Conservation (phyloP, 2,329 filamentous ascomycete species). For the Talaromyces pinophilus region DNA sequence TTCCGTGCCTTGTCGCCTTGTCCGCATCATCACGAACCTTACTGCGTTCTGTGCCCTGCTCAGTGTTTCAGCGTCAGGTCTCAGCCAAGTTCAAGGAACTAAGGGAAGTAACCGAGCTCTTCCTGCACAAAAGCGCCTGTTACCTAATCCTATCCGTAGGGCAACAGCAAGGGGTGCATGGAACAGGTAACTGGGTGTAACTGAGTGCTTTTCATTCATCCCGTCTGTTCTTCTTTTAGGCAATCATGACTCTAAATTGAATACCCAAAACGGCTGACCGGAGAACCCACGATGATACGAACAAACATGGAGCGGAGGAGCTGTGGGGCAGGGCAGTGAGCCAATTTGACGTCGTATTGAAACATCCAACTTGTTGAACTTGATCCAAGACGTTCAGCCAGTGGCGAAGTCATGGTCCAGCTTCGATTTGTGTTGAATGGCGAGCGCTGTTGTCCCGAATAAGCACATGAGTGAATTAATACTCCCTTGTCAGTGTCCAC, state of each 20-base stretch:
- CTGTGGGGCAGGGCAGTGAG: slow-evolving; percentile 10
- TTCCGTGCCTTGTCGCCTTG: slow-evolving; percentile 4
- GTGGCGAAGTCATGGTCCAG: slow-evolving; percentile 8
- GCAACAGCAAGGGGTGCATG: not conserved
- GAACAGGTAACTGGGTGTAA: not conserved
- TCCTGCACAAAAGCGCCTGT: not conserved
- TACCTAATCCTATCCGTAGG: not conserved
- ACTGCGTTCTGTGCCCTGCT: not conserved
- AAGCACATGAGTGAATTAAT: slow-evolving; percentile 12
- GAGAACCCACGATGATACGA: slow-evolving; percentile 6
- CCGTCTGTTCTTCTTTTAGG: not conserved
- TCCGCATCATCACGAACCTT: not conserved
- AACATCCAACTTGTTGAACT: not conserved
- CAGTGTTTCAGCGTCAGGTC: not conserved
- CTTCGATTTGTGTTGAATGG: not conserved
- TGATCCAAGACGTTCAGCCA: not conserved
- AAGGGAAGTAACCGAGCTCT: not conserved
- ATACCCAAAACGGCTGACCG: slow-evolving; percentile 23
- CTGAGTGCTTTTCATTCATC: not conserved
- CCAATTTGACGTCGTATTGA: slow-evolving; percentile 14
- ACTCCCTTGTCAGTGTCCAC: not conserved
- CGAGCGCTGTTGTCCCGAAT: slow-evolving; percentile 2
- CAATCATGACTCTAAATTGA: slow-evolving; percentile 17
- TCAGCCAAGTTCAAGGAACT: not conserved
- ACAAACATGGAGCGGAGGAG: not conserved